Conservation (phyloP, 352 stramenopile species). For the Elongisporangium anandrum region DNA sequence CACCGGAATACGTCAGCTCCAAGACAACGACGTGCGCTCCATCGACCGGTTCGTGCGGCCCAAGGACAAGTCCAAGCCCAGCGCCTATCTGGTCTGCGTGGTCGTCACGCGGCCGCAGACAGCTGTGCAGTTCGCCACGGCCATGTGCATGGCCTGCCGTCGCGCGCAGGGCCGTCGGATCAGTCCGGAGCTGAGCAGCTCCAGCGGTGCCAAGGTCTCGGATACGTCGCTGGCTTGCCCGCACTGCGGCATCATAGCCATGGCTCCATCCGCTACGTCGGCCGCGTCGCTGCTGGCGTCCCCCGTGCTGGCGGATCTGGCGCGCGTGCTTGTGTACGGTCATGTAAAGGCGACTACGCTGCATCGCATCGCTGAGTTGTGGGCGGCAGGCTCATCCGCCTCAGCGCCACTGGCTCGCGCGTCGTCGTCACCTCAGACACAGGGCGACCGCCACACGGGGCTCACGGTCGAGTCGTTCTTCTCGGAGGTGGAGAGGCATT, state of each 20-base stretch:
- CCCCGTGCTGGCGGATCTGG: constrained; percentile 24
- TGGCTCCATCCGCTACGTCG: background rate
- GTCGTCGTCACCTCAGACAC: constrained; percentile 1
- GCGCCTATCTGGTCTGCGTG: constrained; percentile 37
- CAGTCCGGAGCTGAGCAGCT: constrained; percentile 17
- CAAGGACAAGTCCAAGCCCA: constrained; percentile 24
- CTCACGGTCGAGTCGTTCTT: constrained; percentile 66
- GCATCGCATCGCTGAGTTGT: constrained; percentile 45
- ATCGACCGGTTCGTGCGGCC: constrained; percentile 46
- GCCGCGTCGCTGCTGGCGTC: constrained; percentile 10
- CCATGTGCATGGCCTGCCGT: constrained; percentile 47
- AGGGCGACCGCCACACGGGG: constrained; percentile 24
- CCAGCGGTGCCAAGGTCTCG: background rate
- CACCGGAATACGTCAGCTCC: constrained; percentile 18
- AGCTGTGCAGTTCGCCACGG: constrained; percentile 39
- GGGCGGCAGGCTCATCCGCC: constrained; percentile 10
- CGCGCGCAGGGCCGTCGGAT: constrained; percentile 44
- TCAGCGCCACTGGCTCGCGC: background rate
- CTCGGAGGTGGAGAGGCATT: constrained; percentile 42
- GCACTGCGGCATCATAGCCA: constrained; percentile 41
- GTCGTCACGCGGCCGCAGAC: constrained; percentile 30
- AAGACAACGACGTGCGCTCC: constrained; percentile 38
- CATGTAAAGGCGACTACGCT: constrained; percentile 48
- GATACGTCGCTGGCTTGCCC: constrained; percentile 33
- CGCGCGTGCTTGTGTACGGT: constrained; percentile 41